phyloP scores from a whole-genome alignment of 78 protist genomes.

The Dictyostelium citrinum region DNA sequence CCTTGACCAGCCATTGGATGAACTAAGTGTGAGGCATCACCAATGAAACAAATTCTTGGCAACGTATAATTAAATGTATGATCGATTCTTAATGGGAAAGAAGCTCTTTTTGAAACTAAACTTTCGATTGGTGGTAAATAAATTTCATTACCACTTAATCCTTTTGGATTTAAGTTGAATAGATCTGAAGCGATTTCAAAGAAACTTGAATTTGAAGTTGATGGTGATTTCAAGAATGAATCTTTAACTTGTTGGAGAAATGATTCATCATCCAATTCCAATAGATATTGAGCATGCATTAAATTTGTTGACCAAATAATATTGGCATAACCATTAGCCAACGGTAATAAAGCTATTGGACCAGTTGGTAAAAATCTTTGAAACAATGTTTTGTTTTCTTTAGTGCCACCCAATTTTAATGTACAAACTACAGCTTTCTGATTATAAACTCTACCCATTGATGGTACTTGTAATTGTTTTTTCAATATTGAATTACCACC shows the following conservation, averaged over 20 bases:
- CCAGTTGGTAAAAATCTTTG: slow-evolving; percentile 84
- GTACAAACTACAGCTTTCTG: slow-evolving; percentile 82
- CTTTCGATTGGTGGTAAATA: slow-evolving; percentile 41
- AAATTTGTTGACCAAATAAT: slow-evolving; percentile 75
- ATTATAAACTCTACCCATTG: slow-evolving; percentile 48
- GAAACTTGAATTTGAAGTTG: background rate
- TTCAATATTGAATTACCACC: slow-evolving; percentile 72
- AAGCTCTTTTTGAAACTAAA: slow-evolving; percentile 48
- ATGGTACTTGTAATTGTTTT: slow-evolving; percentile 9
- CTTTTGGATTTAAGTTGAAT: slow-evolving; percentile 11
- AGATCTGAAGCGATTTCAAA: background rate
- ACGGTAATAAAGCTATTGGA: slow-evolving; percentile 83
- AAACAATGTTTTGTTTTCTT: slow-evolving; percentile 29
- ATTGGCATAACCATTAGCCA: slow-evolving; percentile 58
- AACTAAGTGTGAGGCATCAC: slow-evolving; percentile 90
- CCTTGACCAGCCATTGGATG: slow-evolving; percentile 94
- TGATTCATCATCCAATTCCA: slow-evolving; percentile 36
- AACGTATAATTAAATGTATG: slow-evolving; percentile 52
- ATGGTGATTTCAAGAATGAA: slow-evolving; percentile 22
- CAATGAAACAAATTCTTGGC: slow-evolving; percentile 59
- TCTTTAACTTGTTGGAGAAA: slow-evolving; percentile 15
- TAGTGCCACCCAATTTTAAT: background rate
- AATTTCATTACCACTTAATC: slow-evolving; percentile 46
- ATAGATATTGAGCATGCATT: slow-evolving; percentile 54
- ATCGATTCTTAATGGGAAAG: slow-evolving; percentile 69